Conservation (phyloP, 495 filamentous ascomycete genomes). For the Tuber brumale region DNA sequence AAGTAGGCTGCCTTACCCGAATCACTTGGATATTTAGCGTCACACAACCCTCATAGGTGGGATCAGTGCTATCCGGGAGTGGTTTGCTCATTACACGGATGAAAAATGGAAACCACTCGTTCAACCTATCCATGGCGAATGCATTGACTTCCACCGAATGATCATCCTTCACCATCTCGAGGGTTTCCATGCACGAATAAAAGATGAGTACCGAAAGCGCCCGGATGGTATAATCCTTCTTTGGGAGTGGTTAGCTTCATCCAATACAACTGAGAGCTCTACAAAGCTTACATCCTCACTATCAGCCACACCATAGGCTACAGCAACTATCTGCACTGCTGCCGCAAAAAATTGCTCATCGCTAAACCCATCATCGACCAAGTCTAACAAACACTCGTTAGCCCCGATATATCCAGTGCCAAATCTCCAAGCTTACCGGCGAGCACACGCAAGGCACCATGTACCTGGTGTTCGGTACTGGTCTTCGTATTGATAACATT, state of each 20-base stretch:
- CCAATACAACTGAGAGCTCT: neutral
- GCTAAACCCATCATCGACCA: constrained; percentile 86
- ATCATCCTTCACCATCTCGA: constrained; percentile 91
- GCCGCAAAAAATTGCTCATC: constrained; percentile 90
- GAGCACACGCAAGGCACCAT: constrained; percentile 61
- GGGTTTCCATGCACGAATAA: constrained; percentile 80
- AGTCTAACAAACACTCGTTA: constrained; percentile 54
- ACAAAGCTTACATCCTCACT: constrained; percentile 49
- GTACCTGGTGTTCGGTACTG: constrained; percentile 60
- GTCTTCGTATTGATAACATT: constrained; percentile 64
- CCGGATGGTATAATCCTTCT: constrained; percentile 64
- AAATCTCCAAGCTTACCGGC: constrained; percentile 30
- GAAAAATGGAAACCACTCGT: constrained; percentile 83
- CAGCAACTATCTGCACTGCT: constrained; percentile 73
- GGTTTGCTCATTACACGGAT: constrained; percentile 50
- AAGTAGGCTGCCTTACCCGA: constrained; percentile 50
- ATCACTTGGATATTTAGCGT: constrained; percentile 83
- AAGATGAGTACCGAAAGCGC: constrained; percentile 84
- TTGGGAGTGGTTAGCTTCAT: constrained; percentile 1
- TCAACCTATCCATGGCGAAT: constrained; percentile 79
- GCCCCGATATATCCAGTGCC: constrained; percentile 50
- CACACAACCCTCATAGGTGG: constrained; percentile 51
- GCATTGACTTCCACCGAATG: constrained; percentile 74
- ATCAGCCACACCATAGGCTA: constrained; percentile 72
- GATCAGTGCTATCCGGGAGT: constrained; percentile 53